Base-by-base conservation (phyloP, 306 rosid genomes). In the Rubus idaeus region DNA sequence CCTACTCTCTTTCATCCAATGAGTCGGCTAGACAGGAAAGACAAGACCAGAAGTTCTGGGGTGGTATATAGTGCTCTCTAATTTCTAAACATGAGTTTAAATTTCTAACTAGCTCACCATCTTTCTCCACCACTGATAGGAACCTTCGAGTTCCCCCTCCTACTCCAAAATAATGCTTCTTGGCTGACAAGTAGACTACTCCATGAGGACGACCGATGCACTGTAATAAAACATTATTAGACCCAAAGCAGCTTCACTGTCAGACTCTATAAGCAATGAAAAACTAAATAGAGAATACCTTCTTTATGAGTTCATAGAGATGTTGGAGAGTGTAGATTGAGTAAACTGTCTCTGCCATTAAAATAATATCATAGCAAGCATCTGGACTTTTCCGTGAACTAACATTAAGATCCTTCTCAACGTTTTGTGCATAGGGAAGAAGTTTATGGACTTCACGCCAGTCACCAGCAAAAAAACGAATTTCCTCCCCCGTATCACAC, bases 341-440 rank as follows among this genome's bases (percentile, higher is more conserved):
- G 89, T 95, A 95, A 75, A 95, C 96, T 20, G 97, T 95, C 87
- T 95, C 98, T 21, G 97, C 98, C 98, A 95, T 95, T 50, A 95
- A 80, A 87, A 95, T 87, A 79, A 92, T 81, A 84, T 95, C 97
- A 86, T 92, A 94, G 50, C 87, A 90, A 83, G 78, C 68, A 81
- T 66, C 84, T 65, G 64, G 65, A 75, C 21, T 47, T 21, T 42
- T 50, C 26, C 75, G 78, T 51, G 73, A 39, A 71, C 73, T 72
- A 65, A 18, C 64, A 64, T 23, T 55, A 49, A 18, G 23, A 55
- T 82, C 73, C 58, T 70, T 74, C 74, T 44, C 79, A 66, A 67
- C 62, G 58, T 77, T 79, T 51, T 83, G 50, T 49, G 70, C 87
- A 80, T 64, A 76, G 47, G 89, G 96, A 79, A 95, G 97, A 53